Conservation (phyloP, 2,329 filamentous ascomycete genomes). For the Tolypocladium paradoxum region DNA sequence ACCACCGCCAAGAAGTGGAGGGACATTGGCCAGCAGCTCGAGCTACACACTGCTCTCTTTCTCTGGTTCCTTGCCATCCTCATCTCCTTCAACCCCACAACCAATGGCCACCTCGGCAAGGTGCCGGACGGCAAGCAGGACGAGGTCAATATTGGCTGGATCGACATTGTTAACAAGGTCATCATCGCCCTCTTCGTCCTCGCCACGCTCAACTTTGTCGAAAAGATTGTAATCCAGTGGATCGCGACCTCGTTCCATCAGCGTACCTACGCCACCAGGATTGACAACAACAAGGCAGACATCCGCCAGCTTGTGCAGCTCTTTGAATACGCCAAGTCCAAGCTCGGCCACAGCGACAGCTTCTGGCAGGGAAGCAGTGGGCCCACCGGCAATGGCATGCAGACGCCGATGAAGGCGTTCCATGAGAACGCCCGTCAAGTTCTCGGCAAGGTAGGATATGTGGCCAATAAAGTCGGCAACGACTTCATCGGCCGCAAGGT, state of each 20-base stretch:
- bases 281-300: conserved; percentile 86
- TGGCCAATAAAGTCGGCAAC: conserved; percentile 76
- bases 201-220: conserved; percentile 67
- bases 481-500: conserved; percentile 77
- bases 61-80: conserved; percentile 86
- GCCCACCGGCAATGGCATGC: conserved; percentile 43
- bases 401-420: conserved; percentile 65
- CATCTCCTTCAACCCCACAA: conserved; percentile 74
- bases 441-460: conserved; percentile 70
- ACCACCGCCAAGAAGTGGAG: conserved; percentile 90
- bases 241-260: conserved; percentile 90
- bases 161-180: conserved; percentile 71
- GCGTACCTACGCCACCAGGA: conserved; percentile 80
- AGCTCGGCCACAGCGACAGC: conserved; percentile 43
- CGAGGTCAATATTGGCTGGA: conserved; percentile 53
- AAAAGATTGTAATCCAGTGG: conserved; percentile 91
- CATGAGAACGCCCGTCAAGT: conserved; percentile 66
- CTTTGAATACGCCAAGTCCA: conserved; percentile 66
- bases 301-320: conserved; percentile 50
- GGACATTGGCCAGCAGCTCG: conserved; percentile 75
- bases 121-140: conserved; percentile 23
- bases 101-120: conserved; percentile 45
- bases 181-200: conserved; percentile 78
- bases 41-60: conserved; percentile 76
- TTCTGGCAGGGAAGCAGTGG: conserved; percentile 33